Evolutionary conservation across 2,329 filamentous ascomycete genomes (phyloP).

Genomic region (Metarhizium album): DNA sequence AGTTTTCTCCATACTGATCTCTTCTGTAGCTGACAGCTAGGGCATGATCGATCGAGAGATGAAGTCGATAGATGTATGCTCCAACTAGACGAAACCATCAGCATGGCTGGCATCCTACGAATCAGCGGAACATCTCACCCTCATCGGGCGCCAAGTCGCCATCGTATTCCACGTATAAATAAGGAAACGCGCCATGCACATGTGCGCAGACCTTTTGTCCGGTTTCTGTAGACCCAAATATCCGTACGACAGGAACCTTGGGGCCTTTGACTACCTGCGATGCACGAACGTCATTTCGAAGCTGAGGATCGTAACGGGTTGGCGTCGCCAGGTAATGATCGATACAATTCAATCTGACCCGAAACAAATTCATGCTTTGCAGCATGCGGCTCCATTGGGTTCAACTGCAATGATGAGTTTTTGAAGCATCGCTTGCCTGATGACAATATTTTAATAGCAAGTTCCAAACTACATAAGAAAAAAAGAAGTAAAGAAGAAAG

Average conservation of each 20-base stretch:
- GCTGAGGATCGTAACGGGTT: conserved; percentile 68
- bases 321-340: conserved; percentile 83
- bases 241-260: conserved; percentile 73
- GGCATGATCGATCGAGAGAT: conserved; percentile 83
- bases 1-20: conserved; percentile 56
- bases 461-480: too few relatives aligned
- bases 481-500: too few relatives aligned
- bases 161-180: conserved; percentile 82
- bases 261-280: conserved; percentile 52
- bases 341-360: conserved; percentile 87
- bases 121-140: conserved; percentile 37
- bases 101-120: not conserved
- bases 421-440: not conserved
- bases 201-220: conserved; percentile 95
- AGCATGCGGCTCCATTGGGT: conserved; percentile 10
- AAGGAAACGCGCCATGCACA: conserved; percentile 90
- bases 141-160: conserved; percentile 56
- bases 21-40: conserved; percentile 75
- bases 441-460: not conserved
- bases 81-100: conserved; percentile 41
- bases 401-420: not conserved
- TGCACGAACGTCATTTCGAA: conserved; percentile 53
- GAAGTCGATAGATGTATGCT: conserved; percentile 65
- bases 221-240: conserved; percentile 88
- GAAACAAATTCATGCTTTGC: conserved; percentile 55